A percentile compares a stretch with the other conserved stretches of the same genome.
These are phyloP conservation scores for Chenopodium suecicum DNA, from an alignment of 148 eudicot species.

Conservation along the genomic window DNA sequence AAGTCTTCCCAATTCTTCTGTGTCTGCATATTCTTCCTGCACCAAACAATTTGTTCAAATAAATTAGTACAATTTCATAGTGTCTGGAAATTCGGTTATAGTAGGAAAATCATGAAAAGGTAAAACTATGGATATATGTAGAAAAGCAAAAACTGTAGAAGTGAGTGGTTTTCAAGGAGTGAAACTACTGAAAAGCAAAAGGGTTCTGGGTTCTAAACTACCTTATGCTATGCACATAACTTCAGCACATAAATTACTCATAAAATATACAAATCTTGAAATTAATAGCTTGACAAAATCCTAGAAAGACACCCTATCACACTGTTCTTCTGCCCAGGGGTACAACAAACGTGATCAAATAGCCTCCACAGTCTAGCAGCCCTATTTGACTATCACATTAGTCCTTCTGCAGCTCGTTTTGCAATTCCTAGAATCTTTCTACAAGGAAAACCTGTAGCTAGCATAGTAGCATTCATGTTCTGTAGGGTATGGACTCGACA, in stretches of 20 bases:
- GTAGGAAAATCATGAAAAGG: no score
- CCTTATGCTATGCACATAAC: background rate
- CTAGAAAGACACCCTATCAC: background rate
- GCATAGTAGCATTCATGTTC: no score
- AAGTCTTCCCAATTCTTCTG: constrained; percentile 69
- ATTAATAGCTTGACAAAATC: background rate
- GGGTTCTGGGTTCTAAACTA: background rate
- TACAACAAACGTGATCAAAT: background rate
- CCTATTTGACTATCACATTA: background rate
- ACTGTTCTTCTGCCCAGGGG: background rate
- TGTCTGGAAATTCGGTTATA: no score
- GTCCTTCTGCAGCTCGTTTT: background rate
- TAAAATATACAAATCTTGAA: no score
- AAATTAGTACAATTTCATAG: background rate
- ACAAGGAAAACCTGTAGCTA: background rate
- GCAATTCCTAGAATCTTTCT: background rate
- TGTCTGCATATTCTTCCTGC: constrained; percentile 79
- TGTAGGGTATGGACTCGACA: background rate
- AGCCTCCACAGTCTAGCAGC: background rate
- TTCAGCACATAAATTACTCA: background rate
- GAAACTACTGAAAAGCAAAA: background rate
- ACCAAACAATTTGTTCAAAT: constrained; percentile 10
- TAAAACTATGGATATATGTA: no score
- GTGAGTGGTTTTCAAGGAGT: no score
- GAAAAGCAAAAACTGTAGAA: no score